phyloP scores from a whole-genome alignment of 768 basidiomycete species.

The Leccinum rimulosum region DNA sequence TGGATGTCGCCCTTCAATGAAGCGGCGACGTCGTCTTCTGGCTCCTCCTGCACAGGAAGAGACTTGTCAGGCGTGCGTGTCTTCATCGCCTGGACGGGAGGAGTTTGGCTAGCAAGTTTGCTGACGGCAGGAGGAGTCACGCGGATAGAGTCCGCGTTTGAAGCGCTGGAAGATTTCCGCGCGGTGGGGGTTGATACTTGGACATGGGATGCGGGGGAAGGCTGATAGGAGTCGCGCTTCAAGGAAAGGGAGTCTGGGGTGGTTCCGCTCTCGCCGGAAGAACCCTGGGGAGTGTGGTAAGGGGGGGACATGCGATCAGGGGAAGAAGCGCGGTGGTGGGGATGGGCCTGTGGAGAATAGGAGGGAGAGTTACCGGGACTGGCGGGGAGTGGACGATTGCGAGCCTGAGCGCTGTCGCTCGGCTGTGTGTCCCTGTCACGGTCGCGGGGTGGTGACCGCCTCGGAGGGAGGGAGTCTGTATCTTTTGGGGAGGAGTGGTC shows the following conservation, averaged over 20 bases:
- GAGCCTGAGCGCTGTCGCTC: constrained; percentile 24
- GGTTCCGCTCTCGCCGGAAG: constrained; percentile 43
- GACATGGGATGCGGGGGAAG: constrained; percentile 27
- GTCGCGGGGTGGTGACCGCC: constrained; percentile 32
- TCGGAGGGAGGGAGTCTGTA: constrained; percentile 31
- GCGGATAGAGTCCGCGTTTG: constrained; percentile 22
- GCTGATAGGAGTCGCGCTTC: constrained; percentile 44
- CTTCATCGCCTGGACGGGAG: constrained; percentile 50
- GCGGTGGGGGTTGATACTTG: constrained; percentile 28
- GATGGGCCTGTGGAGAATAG: constrained; percentile 40
- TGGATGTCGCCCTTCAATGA: constrained; percentile 38
- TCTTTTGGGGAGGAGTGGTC: constrained; percentile 60
- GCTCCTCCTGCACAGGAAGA: constrained; percentile 74
- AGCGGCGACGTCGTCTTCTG: constrained; percentile 56
- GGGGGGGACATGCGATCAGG: constrained; percentile 54
- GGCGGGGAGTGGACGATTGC: constrained; percentile 29
- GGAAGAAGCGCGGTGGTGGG: constrained; percentile 43
- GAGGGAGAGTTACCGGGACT: constrained; percentile 38
- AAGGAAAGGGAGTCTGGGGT: constrained; percentile 41
- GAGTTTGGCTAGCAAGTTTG: constrained; percentile 49
- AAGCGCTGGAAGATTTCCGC: constrained; percentile 25
- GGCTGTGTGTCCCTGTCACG: constrained; percentile 43
- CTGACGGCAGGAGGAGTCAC: constrained; percentile 36
- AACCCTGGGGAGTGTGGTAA: constrained; percentile 47
- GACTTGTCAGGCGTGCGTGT: constrained; percentile 68